A percentile compares a stretch with the other conserved stretches of the same genome.
Evolutionary conservation across 768 basidiomycete species (phyloP).

Genomic region (Podaxis mareebaensis): DNA sequence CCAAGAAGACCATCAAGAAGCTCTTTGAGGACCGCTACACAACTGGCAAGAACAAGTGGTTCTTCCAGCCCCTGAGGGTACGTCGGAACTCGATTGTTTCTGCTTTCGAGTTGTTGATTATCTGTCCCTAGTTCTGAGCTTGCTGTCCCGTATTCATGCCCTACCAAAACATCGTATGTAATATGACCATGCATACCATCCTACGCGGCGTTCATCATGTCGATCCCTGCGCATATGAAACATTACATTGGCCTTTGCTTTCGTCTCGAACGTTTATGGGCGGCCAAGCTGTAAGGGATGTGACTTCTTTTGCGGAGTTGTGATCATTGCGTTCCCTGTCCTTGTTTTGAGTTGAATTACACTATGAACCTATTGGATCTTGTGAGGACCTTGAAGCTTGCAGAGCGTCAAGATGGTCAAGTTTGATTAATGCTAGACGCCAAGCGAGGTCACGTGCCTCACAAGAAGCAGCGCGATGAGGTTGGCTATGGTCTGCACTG

Average conservation of each 20-base stretch:
- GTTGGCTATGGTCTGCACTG: neutral
- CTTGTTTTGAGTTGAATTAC: neutral
- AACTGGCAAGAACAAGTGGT: conserved; percentile 97
- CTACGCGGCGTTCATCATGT: neutral
- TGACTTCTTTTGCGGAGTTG: neutral
- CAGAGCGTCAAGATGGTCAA: no score
- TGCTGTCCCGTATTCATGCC: conserved; percentile 8
- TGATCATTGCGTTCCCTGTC: neutral
- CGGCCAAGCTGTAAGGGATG: neutral
- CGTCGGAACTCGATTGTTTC: conserved; percentile 21
- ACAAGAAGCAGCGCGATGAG: no score
- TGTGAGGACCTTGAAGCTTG: no score
- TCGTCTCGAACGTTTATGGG: neutral
- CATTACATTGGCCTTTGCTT: neutral
- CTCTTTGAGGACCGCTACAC: conserved; percentile 93
- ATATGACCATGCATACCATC: conserved; percentile 15
- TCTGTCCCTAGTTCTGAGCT: conserved; percentile 11
- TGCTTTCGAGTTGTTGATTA: neutral
- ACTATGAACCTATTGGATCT: neutral
- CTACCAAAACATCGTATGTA: conserved; percentile 14
- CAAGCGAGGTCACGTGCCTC: no score
- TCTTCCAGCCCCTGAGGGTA: conserved; percentile 87
- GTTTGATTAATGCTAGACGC: no score
- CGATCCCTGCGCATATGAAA: conserved; percentile 1
- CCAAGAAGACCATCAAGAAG: conserved; percentile 97